Base-by-base conservation (phyloP, 306 rosid species). In the Trifolium fragiferum region DNA sequence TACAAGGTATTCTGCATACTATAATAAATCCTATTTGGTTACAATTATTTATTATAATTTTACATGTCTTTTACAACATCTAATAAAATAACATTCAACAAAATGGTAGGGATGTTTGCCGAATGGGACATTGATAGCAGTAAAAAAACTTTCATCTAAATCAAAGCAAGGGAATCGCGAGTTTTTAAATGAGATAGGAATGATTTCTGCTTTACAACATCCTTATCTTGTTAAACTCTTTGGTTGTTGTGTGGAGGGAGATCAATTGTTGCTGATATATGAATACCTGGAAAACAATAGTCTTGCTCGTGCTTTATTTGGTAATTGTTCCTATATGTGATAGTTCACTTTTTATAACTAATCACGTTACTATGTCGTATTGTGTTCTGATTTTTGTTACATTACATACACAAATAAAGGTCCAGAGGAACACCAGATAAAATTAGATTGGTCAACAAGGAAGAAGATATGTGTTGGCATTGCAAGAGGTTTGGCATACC, bases 101-200 rank as follows among this genome's bases (percentile, higher is more conserved):
- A 70, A 38, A 66, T 66, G 33, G 70, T 21, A 79, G 83, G 83
- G 83, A 14, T 58, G 68, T 30, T 49, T 91, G 4, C 62, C 76
- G 2, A 78, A 91, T 80, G 93, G 90, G 33, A 66, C 86, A 40
- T 18, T 65, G 15, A 82, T 91, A 81, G 95, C 95, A 2, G 91
- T 87, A 1, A 89, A 91, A 68, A 86, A 84, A 41, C 91, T 91
- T 14, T 91, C 95, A 0, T 74, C 97, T 15, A 91, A 83, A 70
- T 91, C 97, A 53, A 83, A 71, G 46, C 95, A 91, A 83, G 93
- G 91, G 65, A 91, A 87, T 41, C 92, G 87, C 1, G 97, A 91
- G 78, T 91, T 89, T 32, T 33, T 91, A 35, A 87, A 71, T 4
- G 96, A 89, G 84, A 89, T 87, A 62, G 93, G 92, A 70, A 74